A percentile compares a stretch with the other conserved stretches of the same genome.
Evolutionary conservation across 495 filamentous ascomycete genomes (phyloP).

Genomic region (Delitschia confertaspora): DNA sequence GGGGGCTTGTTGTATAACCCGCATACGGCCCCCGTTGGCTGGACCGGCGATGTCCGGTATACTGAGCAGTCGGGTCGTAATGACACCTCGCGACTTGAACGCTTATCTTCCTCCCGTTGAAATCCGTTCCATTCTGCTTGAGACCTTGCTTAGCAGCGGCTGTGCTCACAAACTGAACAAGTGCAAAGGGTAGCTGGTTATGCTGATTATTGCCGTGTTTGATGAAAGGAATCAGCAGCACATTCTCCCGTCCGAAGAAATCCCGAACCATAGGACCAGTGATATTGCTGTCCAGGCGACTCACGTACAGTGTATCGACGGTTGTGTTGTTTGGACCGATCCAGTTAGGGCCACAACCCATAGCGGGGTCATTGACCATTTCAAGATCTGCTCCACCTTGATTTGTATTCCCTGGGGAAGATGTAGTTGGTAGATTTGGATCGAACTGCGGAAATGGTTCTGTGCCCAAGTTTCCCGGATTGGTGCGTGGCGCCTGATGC

Average conservation of each 20-base stretch:
- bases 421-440: background rate
- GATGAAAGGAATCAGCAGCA: background rate
- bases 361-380: conserved; percentile 2
- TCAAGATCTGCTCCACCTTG: background rate
- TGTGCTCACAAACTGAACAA: conserved; percentile 6
- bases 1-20: background rate
- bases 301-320: conserved; percentile 7
- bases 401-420: background rate
- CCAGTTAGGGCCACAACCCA: conserved; percentile 12
- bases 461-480: background rate
- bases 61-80: background rate
- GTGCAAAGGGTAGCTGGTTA: conserved; percentile 2
- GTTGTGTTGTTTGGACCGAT: conserved; percentile 14
- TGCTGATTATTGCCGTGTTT: conserved; percentile 1
- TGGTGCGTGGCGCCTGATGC: background rate
- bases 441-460: conserved; percentile 4
- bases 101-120: background rate
- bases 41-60: background rate
- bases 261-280: background rate
- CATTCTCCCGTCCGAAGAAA: conserved; percentile 2
- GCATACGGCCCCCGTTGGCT: too few relatives aligned
- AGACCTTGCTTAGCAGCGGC: conserved; percentile 12
- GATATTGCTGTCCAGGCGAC: background rate
- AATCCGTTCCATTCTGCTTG: background rate
- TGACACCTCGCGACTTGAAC: conserved; percentile 1